These are phyloP conservation scores for Malus hybrid DNA, from an alignment of 331 rosid species.

Conservation along the genomic window DNA sequence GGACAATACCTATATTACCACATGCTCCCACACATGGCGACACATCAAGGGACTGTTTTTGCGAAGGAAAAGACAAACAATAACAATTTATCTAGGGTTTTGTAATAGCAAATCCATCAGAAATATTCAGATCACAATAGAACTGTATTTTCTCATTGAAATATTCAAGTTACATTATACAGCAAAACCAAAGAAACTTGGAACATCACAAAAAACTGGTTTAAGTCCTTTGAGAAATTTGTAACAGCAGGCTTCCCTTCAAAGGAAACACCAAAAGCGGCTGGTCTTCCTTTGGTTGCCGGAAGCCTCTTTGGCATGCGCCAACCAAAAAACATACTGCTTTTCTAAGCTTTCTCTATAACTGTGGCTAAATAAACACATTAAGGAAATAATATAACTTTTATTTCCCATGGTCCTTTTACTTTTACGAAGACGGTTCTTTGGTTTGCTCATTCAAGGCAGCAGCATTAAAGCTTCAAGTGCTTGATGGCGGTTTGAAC, in stretches of 20 bases:
- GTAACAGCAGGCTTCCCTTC: neutral
- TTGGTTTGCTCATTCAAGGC: neutral
- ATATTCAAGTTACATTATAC: neutral
- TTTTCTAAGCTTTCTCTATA: neutral
- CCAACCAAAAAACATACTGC: neutral
- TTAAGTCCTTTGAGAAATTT: neutral
- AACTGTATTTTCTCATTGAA: neutral
- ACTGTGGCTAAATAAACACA: neutral
- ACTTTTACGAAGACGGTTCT: neutral
- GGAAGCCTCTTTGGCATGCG: neutral
- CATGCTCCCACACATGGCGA: too few species aligned
- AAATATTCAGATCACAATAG: neutral
- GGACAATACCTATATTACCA: too few species aligned
- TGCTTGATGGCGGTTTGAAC: slow-evolving; percentile 81
- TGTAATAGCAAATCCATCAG: neutral
- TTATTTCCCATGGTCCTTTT: neutral
- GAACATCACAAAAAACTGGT: neutral
- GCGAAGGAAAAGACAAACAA: too few species aligned
- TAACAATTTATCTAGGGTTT: neutral
- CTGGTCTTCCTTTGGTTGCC: neutral
- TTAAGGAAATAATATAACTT: neutral
- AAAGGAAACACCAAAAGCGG: neutral
- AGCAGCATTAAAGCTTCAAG: slow-evolving; percentile 47
- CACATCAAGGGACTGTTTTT: too few species aligned
- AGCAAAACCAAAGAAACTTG: neutral